Evolutionary conservation across 2,329 filamentous ascomycete genomes (phyloP), one percentile per base, ranked within the genome.

Genomic region (Aspergillus nomiae): DNA sequence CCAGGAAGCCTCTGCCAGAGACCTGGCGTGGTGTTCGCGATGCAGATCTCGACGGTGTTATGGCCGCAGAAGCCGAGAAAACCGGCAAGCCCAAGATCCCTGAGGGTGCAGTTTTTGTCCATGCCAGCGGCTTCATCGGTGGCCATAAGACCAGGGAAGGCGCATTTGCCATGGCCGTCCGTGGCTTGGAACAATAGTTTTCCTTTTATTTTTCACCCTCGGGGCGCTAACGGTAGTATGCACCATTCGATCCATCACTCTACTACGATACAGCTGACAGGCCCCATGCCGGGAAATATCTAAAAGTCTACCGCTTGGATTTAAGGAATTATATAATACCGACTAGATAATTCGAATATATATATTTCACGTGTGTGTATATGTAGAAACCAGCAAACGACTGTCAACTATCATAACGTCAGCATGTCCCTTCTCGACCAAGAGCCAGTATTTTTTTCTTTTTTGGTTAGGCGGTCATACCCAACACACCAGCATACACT

Each of bases 91-190:
- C 72, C 41, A 76, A 78, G 62, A 74, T 79, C 14, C 74, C 77
- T 8, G 76, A 76, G 50, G 81, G 94, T 8, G 89, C 92, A 66
- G 89, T 99, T 32, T 99, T 99, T 76, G 91, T 97, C 34, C 95
- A 99, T 76, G 94, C 94, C 4, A 90, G 90, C 59, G 95, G 95
- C 32, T 99, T 99, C 81, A 98, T 98, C 74, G 95, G 95, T 21
- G 95, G 95, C 2, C 96, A 97, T 80, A 90, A 91, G 84, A 96
- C 91, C 0, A 95, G 91, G 72, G 92, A 96, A 65, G 95, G 95
- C 34, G 94, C 89, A 30, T 86, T 92, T 76, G 87, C 89, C 62
- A 96, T 98, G 92, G 93, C 94, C 58, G 70, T 74, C 48, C 73
- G 76, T 61, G 76, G 78, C 56, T 65, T 81, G 64, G 76, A 73